Base-by-base conservation (phyloP, 495 filamentous ascomycete genomes). In the Lasiosphaeria hispida region DNA sequence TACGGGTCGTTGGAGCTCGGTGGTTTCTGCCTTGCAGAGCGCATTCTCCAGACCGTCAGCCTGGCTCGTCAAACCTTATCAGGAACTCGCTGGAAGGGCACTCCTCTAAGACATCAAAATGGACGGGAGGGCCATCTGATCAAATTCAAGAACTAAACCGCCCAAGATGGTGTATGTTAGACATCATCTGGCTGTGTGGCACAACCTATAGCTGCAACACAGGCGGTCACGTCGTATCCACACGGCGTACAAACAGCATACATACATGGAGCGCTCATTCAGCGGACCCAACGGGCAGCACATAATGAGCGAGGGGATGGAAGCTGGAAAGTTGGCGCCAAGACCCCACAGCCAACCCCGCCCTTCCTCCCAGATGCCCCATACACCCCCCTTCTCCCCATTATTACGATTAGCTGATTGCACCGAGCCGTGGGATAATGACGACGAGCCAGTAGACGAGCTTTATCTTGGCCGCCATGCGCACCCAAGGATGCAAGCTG, bases 381-480 rank as follows among this genome's bases (percentile, higher is more conserved):
- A 50, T 13, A 11, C 47, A 36, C 43, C 7, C 6, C 18, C 17
- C 43, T 15, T 45, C 47, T n/a, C 45, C 50, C 57, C 57, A 42
- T 35, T 33, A 53, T 35, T 6, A 33, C 18, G 18, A 23, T 38
- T 30, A 39, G 49, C 41, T 59, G 50, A 23, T 48, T 52, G 39
- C 38, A 19, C 56, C 48, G 48, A 35, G 35, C 55, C 44, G 18
- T 15, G 34, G 37, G 23, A 39, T 30, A 17, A 45, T 35, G n/a
- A 39, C 30, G 34, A 49, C 35, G 42, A 48, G 40, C 39, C 23
- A 59, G 48, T 42, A 15, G 49, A 30, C 36, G 47, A 17, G 37
- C 55, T 44, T 42, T 47, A 41, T 59, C 35, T 50, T 40, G 10
- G 55, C 15, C 23, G 45, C 42, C 41, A 59, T 53, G 37, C 41